Base-by-base conservation (phyloP, 140 eudicot species). In the Bidens hawaiensis region DNA sequence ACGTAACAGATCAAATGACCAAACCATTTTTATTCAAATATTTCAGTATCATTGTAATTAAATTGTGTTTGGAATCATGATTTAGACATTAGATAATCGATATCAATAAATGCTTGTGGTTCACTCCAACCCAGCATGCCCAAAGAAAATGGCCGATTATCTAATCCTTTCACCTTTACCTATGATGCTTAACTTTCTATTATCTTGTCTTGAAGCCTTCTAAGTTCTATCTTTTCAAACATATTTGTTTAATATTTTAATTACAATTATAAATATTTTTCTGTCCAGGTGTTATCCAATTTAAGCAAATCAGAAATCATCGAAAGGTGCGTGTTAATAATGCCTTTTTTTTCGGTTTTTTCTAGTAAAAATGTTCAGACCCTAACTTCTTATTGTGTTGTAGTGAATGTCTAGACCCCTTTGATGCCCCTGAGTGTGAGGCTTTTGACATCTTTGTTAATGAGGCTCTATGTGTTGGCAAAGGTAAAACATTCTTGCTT, bases 331-430 rank as follows among this genome's bases (percentile, higher is more conserved):
- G 56, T 53, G 36, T 51, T 21, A 22, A 64, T 5, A 28, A 41
- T 69, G 43, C 16, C 13, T 4, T 26, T 33, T 19, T 30, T 11
- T 1, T n/a, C n/a, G n/a, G 6, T 15, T 5, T 40, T 33, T 12
- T 25, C 31, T 64, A 22, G 42, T 54, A 1, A 54, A 55, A 69
- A 26, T n/a, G 2, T 42, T 1, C 15, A 18, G 62, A 8, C 23
- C 6, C 9, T 24, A 30, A 16, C 21, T 52, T 52, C 5, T 48
- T 5, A 15, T 67, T 36, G 31, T 41, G 28, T 68, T 82, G 78
- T 60, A 93, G 99, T 45, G 99, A 88, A 77, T 93, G 95, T 73
- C 73, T 93, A 69, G 94, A 93, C 76, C 99, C 99, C 55, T 93
- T 93, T 70, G 99, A 93, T 57, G 74, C 78, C 45, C 99, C 99